These are phyloP conservation scores for Novymonas esmeraldas DNA, from an alignment of 208 protist genomes.

Conservation along the genomic window DNA sequence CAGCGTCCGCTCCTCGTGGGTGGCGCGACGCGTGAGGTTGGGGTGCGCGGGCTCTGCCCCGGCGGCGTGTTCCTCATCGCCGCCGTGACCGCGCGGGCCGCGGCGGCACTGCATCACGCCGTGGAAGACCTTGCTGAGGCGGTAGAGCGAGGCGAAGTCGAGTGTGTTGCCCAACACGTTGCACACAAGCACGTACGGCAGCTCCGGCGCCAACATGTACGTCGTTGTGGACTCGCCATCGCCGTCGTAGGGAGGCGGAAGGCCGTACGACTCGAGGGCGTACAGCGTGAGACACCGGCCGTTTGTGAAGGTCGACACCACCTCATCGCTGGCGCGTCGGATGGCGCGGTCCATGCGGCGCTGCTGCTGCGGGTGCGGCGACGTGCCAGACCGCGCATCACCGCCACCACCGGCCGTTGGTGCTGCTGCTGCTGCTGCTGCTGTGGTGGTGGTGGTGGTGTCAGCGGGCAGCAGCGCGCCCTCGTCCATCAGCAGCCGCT, in stretches of 20 bases:
- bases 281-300: conserved; percentile 39
- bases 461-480: not conserved
- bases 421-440: not conserved
- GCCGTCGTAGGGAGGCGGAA: conserved; percentile 28
- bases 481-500: conserved; percentile 22
- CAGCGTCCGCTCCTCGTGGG: conserved; percentile 17
- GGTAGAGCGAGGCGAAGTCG: conserved; percentile 51
- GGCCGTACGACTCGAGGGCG: conserved; percentile 38
- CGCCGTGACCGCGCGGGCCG: not conserved
- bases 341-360: conserved; percentile 36
- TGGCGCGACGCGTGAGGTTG: conserved; percentile 25
- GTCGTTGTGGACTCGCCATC: not conserved
- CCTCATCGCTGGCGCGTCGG: conserved; percentile 59
- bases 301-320: conserved; percentile 55
- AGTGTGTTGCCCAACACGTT: conserved; percentile 53
- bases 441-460: not conserved
- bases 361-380: conserved; percentile 1
- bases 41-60: conserved; percentile 2
- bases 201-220: conserved; percentile 29
- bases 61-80: not conserved
- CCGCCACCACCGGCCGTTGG: not conserved
- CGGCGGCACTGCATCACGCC: conserved; percentile 28
- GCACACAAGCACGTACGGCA: conserved; percentile 40
- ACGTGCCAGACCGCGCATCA: not conserved
- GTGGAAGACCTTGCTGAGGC: conserved; percentile 39